A percentile compares a stretch with the other conserved stretches of the same genome.
phyloP scores from a whole-genome alignment of 768 basidiomycete genomes.

The Aureoboletus auriporus region DNA sequence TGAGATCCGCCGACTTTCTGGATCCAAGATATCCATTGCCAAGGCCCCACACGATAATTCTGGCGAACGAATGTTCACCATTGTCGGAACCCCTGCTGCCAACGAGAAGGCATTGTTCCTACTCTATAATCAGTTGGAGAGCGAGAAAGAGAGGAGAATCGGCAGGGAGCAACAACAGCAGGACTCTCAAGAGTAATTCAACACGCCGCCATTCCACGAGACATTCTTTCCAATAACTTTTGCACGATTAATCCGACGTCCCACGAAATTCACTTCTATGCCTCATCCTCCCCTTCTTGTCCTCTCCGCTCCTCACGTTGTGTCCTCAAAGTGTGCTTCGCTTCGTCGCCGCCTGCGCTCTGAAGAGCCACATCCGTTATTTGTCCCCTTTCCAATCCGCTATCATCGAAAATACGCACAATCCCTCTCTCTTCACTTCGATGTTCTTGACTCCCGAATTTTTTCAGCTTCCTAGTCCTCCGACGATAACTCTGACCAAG shows the following conservation, averaged over 20 bases:
- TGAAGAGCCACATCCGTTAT: slow-evolving; percentile 19
- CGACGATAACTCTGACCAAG: slow-evolving; percentile 22
- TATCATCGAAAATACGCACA: slow-evolving; percentile 23
- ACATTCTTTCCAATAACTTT: slow-evolving; percentile 2
- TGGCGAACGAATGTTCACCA: slow-evolving; percentile 99
- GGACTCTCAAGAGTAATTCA: slow-evolving; percentile 50
- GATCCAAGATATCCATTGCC: slow-evolving; percentile 97
- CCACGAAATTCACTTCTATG: slow-evolving; percentile 20
- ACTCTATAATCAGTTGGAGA: slow-evolving; percentile 95
- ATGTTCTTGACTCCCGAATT: slow-evolving; percentile 27
- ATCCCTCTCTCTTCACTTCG: slow-evolving; percentile 14
- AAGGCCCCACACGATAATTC: slow-evolving; percentile 99
- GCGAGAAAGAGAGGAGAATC: slow-evolving; percentile 91
- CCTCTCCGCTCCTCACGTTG: slow-evolving; percentile 13
- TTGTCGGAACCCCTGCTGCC: slow-evolving; percentile 91
- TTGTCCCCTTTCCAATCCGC: slow-evolving; percentile 10
- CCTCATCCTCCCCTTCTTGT: slow-evolving; percentile 29
- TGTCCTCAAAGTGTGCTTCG: slow-evolving; percentile 7
- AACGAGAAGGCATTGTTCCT: slow-evolving; percentile 98
- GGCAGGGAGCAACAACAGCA: slow-evolving; percentile 80
- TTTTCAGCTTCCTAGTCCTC: slow-evolving; percentile 12
- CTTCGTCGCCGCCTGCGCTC: slow-evolving; percentile 10
- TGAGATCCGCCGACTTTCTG: slow-evolving; percentile 96
- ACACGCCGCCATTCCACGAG: not conserved
- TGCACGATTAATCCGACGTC: slow-evolving; percentile 16